Evolutionary conservation across 257 asterid species (phyloP), one percentile per base, ranked within the genome.

Genomic region (Misopates orontium): DNA sequence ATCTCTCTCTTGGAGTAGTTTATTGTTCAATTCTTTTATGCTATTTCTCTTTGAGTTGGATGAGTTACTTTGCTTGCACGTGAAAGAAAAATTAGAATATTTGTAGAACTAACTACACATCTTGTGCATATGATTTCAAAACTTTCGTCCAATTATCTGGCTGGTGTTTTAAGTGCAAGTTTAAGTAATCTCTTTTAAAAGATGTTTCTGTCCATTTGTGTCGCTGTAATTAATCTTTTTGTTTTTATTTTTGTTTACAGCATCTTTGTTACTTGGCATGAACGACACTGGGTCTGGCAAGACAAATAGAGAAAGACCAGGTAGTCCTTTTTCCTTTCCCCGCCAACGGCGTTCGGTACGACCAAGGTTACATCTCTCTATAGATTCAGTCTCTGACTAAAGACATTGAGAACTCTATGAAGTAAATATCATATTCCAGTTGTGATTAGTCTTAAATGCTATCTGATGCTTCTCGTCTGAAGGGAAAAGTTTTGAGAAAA

Each of bases 281-380:
- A 83, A 79, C 68, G 84, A 77, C 50, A 76, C 74, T 63, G 77
- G 78, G 77, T 56, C 84, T 36, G 80, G 79, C 45, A 88, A 90
- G 85, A 68, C 71, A 23, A 75, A 82, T 69, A 87, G 95, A 78
- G 96, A 86, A 80, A 83, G 94, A 73, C 82, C 89, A 23, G 95
- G 85, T 71, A 85, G 95, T 76, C 96, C 97, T 62, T 83, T 90
- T 77, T 64, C 82, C 42, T 79, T 86, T 73, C 97, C 96, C 44
- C 92, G 96, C 59, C 96, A 90, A 72, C 82, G 86, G 63, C 99
- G 97, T 66, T 90, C 97, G 17, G 96, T 94, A 76, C 86, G 95
- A 82, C 95, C 89, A 56, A 83, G 92, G 78, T 70, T 90, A 54
- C 74, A 79, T 70, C 76, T 88, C 48, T 83, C 95, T 62, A 82